Percentiles rank a stretch among this genome's conserved stretches.
phyloP scores from a whole-genome alignment of 2,329 filamentous ascomycete genomes.

The Leptographium radiaticola region DNA sequence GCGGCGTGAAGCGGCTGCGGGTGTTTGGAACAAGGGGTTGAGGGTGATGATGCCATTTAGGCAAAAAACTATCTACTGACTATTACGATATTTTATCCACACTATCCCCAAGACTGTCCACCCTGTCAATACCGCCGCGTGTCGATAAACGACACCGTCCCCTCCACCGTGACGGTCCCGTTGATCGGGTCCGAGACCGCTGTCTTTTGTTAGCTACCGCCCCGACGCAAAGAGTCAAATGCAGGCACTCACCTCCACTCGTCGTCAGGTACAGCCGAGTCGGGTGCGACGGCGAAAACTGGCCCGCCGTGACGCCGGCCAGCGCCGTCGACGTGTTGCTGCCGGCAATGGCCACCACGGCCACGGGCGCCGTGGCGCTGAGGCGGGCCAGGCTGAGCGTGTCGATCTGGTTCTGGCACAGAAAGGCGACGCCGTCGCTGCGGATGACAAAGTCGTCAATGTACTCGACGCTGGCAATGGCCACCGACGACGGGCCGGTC shows the following conservation, averaged over 20 bases:
- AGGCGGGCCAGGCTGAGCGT: constrained; percentile 10
- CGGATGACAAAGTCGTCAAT: constrained; percentile 14
- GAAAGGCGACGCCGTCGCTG: constrained; percentile 10
- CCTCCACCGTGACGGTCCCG: constrained; percentile 24
- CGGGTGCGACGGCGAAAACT: neutral
- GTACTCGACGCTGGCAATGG: constrained; percentile 3
- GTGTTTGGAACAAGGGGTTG: constrained; percentile 53
- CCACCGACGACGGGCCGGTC: constrained; percentile 8
- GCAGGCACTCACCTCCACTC: constrained; percentile 9
- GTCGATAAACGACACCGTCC: constrained; percentile 18
- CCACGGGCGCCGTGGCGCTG: constrained; percentile 10
- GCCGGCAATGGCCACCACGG: neutral
- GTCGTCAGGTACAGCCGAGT: neutral
- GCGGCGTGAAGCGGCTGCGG: constrained; percentile 78
- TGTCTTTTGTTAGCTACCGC: constrained; percentile 5
- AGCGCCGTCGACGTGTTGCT: constrained; percentile 1
- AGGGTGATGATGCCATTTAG: neutral
- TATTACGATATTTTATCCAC: neutral
- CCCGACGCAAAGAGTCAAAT: neutral
- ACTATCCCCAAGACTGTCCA: too few relatives aligned
- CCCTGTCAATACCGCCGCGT: neutral
- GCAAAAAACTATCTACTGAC: neutral
- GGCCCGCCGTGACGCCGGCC: constrained; percentile 1
- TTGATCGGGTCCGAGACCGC: constrained; percentile 27
- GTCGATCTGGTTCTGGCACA: constrained; percentile 5